phyloP scores from a whole-genome alignment of 805 yeast genomes.

The Ogataea naganishii region DNA sequence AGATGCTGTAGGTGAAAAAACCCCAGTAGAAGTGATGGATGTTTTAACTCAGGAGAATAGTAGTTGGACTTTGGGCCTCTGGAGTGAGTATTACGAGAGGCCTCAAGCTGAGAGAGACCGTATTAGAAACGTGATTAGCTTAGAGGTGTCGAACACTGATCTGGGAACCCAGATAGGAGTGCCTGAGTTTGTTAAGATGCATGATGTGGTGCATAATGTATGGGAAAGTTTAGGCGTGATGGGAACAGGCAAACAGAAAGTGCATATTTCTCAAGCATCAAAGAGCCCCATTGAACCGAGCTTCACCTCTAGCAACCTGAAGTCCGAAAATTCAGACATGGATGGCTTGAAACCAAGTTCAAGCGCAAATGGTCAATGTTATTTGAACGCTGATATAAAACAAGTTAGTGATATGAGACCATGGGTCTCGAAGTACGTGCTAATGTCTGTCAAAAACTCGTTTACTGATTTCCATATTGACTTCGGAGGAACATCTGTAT shows the following conservation, averaged over 20 bases:
- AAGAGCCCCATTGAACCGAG: slow-evolving; percentile 8
- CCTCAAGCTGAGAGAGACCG: slow-evolving; percentile 43
- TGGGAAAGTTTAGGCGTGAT: slow-evolving; percentile 32
- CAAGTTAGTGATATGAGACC: slow-evolving; percentile 28
- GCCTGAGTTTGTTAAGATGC: slow-evolving; percentile 55
- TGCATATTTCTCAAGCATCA: slow-evolving; percentile 1
- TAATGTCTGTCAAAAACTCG: slow-evolving; percentile 76
- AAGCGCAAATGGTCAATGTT: no score
- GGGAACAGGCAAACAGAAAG: no score
- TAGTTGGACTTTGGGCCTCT: slow-evolving; percentile 60
- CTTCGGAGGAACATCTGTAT: slow-evolving; percentile 89
- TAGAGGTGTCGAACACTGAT: slow-evolving; percentile 60
- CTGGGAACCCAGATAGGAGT: slow-evolving; percentile 42
- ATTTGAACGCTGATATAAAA: not conserved
- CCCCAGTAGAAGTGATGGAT: slow-evolving; percentile 77
- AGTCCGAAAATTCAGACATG: slow-evolving; percentile 2
- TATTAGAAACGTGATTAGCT: slow-evolving; percentile 70
- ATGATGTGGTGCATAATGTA: slow-evolving; percentile 62
- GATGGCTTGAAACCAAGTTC: slow-evolving; percentile 15
- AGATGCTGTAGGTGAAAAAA: slow-evolving; percentile 51
- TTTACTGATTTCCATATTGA: slow-evolving; percentile 90
- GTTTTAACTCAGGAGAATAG: slow-evolving; percentile 68
- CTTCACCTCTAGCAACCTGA: no score
- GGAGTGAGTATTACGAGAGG: slow-evolving; percentile 64
- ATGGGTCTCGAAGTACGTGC: slow-evolving; percentile 64